These are phyloP conservation scores for Thyridium curvatum DNA, from an alignment of 2,329 filamentous ascomycete genomes.

Conservation along the genomic window DNA sequence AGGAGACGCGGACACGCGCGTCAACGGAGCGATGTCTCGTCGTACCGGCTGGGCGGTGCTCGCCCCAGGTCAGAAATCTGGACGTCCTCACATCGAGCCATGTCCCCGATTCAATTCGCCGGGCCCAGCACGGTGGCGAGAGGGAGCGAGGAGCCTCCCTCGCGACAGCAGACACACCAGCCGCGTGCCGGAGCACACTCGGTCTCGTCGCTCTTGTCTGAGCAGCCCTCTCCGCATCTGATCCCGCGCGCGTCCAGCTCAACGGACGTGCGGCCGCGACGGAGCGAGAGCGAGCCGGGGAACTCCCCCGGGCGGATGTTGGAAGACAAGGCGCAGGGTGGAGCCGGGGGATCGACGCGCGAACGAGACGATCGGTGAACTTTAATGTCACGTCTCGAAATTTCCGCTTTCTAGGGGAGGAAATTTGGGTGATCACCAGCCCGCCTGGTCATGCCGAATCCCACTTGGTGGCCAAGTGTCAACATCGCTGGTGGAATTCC, in stretches of 20 bases:
- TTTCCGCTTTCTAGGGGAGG: slow-evolving; percentile 18
- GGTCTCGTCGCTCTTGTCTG: slow-evolving; percentile 37
- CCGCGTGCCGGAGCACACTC: slow-evolving; percentile 30
- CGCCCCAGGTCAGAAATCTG: slow-evolving; percentile 14
- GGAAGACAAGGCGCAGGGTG: slow-evolving; percentile 27
- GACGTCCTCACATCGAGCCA: slow-evolving; percentile 24
- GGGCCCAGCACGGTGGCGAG: slow-evolving; percentile 22
- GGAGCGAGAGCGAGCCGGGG: slow-evolving; percentile 20
- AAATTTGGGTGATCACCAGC: slow-evolving; percentile 3
- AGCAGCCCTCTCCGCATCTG: slow-evolving; percentile 23
- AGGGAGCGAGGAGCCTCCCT: slow-evolving; percentile 22
- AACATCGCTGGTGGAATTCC: too few relatives aligned
- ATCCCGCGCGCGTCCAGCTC: slow-evolving; percentile 9
- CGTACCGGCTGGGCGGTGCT: slow-evolving; percentile 35
- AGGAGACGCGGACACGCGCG: slow-evolving; percentile 56
- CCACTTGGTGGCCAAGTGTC: too few relatives aligned
- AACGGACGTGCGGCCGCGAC: slow-evolving; percentile 18
- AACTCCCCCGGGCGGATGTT: slow-evolving; percentile 20
- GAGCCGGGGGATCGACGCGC: slow-evolving; percentile 22
- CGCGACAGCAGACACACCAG: slow-evolving; percentile 8
- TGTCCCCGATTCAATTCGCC: slow-evolving; percentile 25
- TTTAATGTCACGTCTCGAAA: slow-evolving; percentile 16
- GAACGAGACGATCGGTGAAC: slow-evolving; percentile 20
- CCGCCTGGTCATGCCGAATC: too few relatives aligned
- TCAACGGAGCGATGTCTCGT: slow-evolving; percentile 58